phyloP scores from a whole-genome alignment of 176 grass and related monocot genomes.

The Cenchrus fungigraminus region DNA sequence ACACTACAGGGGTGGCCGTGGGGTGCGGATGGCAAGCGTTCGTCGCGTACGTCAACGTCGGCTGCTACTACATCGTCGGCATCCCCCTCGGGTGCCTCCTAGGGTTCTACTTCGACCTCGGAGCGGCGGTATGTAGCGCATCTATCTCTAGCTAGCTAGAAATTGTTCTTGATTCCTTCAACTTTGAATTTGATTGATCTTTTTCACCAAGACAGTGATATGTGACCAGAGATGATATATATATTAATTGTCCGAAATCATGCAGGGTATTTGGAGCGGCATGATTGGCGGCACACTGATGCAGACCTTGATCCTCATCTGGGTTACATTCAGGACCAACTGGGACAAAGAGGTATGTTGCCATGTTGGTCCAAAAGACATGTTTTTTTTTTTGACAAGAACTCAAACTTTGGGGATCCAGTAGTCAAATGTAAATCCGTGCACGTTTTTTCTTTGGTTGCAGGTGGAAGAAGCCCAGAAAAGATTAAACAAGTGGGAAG shows the following conservation, averaged over 20 bases:
- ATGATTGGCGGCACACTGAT: conserved; percentile 82
- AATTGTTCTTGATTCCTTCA: background rate
- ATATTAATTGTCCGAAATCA: background rate
- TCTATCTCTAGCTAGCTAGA: too few relatives aligned
- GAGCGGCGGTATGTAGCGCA: conserved; percentile 30
- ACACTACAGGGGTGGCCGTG: conserved; percentile 45
- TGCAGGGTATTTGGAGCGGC: conserved; percentile 84
- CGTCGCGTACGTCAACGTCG: conserved; percentile 56
- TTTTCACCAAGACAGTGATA: background rate
- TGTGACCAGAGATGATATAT: background rate
- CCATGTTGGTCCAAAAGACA: background rate
- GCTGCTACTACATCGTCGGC: conserved; percentile 56
- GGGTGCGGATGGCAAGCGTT: conserved; percentile 61
- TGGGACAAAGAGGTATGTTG: conserved; percentile 76
- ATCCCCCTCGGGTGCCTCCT: conserved; percentile 48
- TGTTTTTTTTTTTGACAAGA: background rate
- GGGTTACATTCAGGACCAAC: conserved; percentile 70
- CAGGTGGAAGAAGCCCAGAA: conserved; percentile 47
- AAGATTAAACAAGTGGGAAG: conserved; percentile 48
- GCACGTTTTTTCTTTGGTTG: background rate
- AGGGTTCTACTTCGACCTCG: conserved; percentile 50
- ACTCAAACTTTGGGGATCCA: too few relatives aligned
- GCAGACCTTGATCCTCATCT: conserved; percentile 75
- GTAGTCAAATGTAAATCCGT: background rate
- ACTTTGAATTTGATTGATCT: background rate